Evolutionary conservation across 2,329 filamentous ascomycete genomes (phyloP).

Genomic region (Colletotrichum lindemuthianum): DNA sequence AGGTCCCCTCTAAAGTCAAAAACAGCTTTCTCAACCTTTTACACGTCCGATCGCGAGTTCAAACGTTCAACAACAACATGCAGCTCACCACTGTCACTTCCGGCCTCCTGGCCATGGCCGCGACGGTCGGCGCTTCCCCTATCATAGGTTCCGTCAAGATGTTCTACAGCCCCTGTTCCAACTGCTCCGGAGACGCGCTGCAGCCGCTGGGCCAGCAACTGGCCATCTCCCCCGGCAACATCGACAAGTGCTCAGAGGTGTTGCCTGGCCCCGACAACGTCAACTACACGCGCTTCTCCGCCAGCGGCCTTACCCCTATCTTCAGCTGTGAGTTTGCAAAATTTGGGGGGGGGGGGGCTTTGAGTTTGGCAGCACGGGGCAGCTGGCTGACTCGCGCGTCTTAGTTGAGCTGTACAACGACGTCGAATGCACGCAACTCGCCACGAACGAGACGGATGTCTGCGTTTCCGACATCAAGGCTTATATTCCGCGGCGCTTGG

Average conservation of each 20-base stretch:
- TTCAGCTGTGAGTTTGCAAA: constrained; percentile 16
- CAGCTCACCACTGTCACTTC: constrained; percentile 13
- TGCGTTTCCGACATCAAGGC: constrained; percentile 24
- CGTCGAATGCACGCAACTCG: constrained; percentile 16
- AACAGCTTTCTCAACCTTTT: too few species aligned
- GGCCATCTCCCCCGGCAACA: constrained; percentile 1
- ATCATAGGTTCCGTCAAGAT: constrained; percentile 30
- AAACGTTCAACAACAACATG: background rate
- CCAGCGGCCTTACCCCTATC: background rate
- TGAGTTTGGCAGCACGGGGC: background rate
- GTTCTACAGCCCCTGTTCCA: constrained; percentile 17
- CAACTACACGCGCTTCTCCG: constrained; percentile 25
- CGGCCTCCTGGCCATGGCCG: constrained; percentile 21
- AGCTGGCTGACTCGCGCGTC: background rate
- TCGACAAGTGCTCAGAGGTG: constrained; percentile 3
- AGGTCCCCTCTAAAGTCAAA: too few species aligned
- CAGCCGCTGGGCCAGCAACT: constrained; percentile 2
- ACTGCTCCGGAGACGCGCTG: constrained; percentile 5
- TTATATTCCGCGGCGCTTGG: constrained; percentile 21
- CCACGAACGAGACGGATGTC: constrained; percentile 20
- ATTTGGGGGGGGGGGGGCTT: too few species aligned
- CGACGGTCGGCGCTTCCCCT: constrained; percentile 11
- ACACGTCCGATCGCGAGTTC: too few species aligned
- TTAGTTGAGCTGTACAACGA: constrained; percentile 27
- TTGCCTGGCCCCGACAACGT: constrained; percentile 9